These are phyloP conservation scores for Sphaerobolus stellatus DNA, from an alignment of 1,284 basidiomycete species.

Conservation along the genomic window DNA sequence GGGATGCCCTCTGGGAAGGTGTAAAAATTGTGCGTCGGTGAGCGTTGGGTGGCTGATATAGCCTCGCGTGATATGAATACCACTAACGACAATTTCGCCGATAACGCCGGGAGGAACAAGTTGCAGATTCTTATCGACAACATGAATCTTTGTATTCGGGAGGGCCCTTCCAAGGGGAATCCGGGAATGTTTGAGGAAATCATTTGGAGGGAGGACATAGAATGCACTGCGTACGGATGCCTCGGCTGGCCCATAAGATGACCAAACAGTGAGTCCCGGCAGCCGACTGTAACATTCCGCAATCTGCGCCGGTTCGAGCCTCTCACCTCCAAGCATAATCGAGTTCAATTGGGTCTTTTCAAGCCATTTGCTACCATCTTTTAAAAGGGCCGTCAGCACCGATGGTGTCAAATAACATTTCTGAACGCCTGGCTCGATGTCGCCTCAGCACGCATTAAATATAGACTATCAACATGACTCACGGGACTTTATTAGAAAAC, in stretches of 20 bases:
- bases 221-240: constrained; percentile 31
- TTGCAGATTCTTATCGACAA: constrained; percentile 31
- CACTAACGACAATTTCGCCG: constrained; percentile 32
- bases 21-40: constrained; percentile 24
- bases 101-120: constrained; percentile 31
- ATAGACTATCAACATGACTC: no score
- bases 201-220: constrained; percentile 23
- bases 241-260: constrained; percentile 33
- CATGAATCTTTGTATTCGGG: constrained; percentile 31
- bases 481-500: no score
- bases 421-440: constrained; percentile 25
- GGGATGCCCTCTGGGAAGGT: constrained; percentile 18
- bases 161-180: constrained; percentile 31
- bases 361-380: constrained; percentile 3
- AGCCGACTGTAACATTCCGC: constrained; percentile 29
- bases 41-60: constrained; percentile 31
- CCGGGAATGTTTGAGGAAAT: constrained; percentile 20
- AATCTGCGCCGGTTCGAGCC: constrained; percentile 29
- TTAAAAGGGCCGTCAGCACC: constrained; percentile 30
- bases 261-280: constrained; percentile 27
- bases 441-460: no score
- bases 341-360: constrained; percentile 28
- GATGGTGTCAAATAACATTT: constrained; percentile 22
- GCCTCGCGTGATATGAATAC: constrained; percentile 31
- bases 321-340: constrained; percentile 29